Evolutionary conservation across 345 rosid genomes (phyloP).

Genomic region (Kernera saxatilis): DNA sequence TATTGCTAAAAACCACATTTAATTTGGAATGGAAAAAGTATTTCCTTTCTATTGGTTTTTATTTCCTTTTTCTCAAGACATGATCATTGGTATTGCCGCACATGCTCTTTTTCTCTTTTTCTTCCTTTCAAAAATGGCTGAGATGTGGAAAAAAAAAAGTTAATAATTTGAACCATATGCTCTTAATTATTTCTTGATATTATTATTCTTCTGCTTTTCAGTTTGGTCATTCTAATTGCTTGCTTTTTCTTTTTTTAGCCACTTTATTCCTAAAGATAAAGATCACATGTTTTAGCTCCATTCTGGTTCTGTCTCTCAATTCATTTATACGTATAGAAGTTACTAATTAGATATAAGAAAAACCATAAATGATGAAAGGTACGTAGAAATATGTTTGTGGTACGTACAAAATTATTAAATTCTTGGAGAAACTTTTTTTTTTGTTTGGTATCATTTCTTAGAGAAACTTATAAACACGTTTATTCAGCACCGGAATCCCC

Average conservation of each 20-base stretch:
- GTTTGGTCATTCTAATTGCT: slow-evolving; percentile 22
- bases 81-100: slow-evolving; percentile 17
- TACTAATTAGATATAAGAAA: neutral
- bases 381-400: neutral
- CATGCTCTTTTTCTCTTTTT: slow-evolving; percentile 12
- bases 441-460: too few species aligned
- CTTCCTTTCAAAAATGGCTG: neutral
- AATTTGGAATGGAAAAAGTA: neutral
- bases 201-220: slow-evolving; percentile 14
- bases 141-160: neutral
- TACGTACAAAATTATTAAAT: neutral
- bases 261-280: slow-evolving; percentile 35
- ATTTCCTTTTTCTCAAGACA: neutral
- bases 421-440: neutral
- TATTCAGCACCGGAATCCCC: neutral
- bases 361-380: neutral
- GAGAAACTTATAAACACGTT: neutral
- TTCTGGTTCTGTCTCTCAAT: slow-evolving; percentile 20
- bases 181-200: slow-evolving; percentile 6
- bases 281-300: slow-evolving; percentile 32
- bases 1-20: too few species aligned
- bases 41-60: neutral
- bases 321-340: neutral
- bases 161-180: slow-evolving; percentile 11
- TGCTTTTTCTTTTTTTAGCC: slow-evolving; percentile 21